These are phyloP conservation scores for Cicer pinnatifidum DNA, from an alignment of 306 rosid species.

Conservation along the genomic window DNA sequence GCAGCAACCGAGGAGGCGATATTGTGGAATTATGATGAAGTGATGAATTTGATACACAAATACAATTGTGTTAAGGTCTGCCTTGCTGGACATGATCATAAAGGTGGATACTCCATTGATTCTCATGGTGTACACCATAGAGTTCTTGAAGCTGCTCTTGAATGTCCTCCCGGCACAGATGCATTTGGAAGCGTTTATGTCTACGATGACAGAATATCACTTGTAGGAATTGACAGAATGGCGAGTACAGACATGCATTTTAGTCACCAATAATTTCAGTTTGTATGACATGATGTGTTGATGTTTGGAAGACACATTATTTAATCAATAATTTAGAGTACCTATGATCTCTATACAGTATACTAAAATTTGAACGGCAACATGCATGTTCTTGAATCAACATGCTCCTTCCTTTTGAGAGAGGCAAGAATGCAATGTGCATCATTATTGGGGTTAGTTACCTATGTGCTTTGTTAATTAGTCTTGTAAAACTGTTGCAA, in stretches of 20 bases:
- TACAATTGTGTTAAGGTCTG: constrained; percentile 82
- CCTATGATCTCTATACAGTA: constrained; percentile 12
- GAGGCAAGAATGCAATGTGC: constrained; percentile 35
- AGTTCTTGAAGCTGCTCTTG: constrained; percentile 89
- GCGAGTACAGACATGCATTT: constrained; percentile 65
- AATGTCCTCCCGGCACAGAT: constrained; percentile 83
- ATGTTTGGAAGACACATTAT: constrained; percentile 36
- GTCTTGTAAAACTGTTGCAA: constrained; percentile 14
- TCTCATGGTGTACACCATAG: constrained; percentile 85
- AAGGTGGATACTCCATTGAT: constrained; percentile 75
- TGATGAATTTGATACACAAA: constrained; percentile 72
- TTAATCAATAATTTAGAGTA: constrained; percentile 1
- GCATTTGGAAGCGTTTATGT: constrained; percentile 78
- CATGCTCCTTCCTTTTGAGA: constrained; percentile 19
- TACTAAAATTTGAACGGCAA: constrained; percentile 17
- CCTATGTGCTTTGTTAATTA: constrained; percentile 11
- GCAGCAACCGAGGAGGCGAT: constrained; percentile 59
- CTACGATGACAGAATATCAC: constrained; percentile 65
- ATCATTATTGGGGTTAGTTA: not conserved
- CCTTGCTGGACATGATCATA: constrained; percentile 82
- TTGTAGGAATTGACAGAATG: constrained; percentile 70
- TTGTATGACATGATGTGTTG: constrained; percentile 35
- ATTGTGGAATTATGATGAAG: constrained; percentile 87
- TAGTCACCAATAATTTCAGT: constrained; percentile 46
- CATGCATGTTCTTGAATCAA: constrained; percentile 21